These are phyloP conservation scores for Solanum pimpinellifolium DNA, from an alignment of 257 asterid species.

Conservation along the genomic window DNA sequence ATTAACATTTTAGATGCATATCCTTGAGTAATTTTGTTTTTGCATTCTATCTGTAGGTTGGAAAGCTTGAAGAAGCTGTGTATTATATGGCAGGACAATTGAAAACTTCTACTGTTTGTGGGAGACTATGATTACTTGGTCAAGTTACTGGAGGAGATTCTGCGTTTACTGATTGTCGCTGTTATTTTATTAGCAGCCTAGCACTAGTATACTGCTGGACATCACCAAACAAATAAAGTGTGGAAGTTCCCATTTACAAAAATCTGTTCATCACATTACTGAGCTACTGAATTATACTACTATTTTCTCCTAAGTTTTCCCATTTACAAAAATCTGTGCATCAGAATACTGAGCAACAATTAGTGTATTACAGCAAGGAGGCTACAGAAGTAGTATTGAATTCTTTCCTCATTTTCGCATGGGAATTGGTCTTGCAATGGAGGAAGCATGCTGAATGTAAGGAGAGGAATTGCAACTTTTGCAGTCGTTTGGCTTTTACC, in stretches of 20 bases:
- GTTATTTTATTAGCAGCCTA: not conserved
- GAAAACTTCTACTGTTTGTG: slow-evolving; percentile 42
- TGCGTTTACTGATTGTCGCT: not conserved
- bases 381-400: not conserved
- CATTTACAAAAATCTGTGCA: not conserved
- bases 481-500: not conserved
- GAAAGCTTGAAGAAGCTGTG: slow-evolving; percentile 69
- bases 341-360: not conserved
- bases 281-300: not conserved
- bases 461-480: not conserved
- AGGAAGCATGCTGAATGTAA: not conserved
- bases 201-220: not conserved
- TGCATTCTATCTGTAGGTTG: slow-evolving; percentile 27
- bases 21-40: not conserved
- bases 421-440: not conserved
- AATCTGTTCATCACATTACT: not conserved
- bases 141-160: slow-evolving; percentile 33
- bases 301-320: not conserved
- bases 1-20: not conserved
- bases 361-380: not conserved
- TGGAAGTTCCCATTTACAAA: not conserved
- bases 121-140: slow-evolving; percentile 49
- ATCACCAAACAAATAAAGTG: not conserved
- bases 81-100: slow-evolving; percentile 53
- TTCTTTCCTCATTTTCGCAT: not conserved